These are phyloP conservation scores for Rhodotorula sp. DNA, from an alignment of 1,284 basidiomycete species.

Conservation along the genomic window DNA sequence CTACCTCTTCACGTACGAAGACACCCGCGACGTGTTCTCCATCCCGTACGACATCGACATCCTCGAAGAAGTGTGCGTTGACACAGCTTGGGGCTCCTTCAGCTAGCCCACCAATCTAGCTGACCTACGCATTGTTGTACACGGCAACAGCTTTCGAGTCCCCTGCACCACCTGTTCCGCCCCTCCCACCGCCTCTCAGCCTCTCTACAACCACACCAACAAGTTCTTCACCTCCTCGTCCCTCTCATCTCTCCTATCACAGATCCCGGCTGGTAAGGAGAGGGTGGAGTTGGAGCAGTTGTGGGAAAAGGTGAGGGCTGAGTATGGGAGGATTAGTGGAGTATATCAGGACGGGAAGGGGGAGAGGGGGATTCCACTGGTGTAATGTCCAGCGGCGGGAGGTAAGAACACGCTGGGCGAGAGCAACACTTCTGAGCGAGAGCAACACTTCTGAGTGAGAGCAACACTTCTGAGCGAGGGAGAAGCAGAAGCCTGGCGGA, in stretches of 20 bases:
- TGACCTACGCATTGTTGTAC: background rate
- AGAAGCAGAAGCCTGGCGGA: too few species aligned
- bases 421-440: too few species aligned
- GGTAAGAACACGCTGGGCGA: too few species aligned
- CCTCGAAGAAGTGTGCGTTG: slow-evolving; percentile 27
- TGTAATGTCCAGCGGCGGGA: background rate
- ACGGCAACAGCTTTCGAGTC: slow-evolving; percentile 29
- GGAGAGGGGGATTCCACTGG: slow-evolving; percentile 28
- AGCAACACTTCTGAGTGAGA: too few species aligned
- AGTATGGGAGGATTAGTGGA: slow-evolving; percentile 21
- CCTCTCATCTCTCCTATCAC: slow-evolving; percentile 16
- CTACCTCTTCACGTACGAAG: slow-evolving; percentile 39
- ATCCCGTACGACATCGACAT: slow-evolving; percentile 41
- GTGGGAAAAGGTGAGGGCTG: slow-evolving; percentile 11
- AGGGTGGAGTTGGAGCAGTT: slow-evolving; percentile 4
- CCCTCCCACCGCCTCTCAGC: background rate
- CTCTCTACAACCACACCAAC: slow-evolving; percentile 36
- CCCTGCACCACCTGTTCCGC: slow-evolving; percentile 8
- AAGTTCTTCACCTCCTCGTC: slow-evolving; percentile 29
- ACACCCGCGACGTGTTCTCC: slow-evolving; percentile 34
- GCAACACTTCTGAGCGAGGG: too few species aligned
- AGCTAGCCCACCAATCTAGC: background rate
- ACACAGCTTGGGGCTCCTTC: background rate
- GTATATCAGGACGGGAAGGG: slow-evolving; percentile 33
- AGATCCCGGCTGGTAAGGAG: slow-evolving; percentile 6